Evolutionary conservation across 1,284 basidiomycete genomes (phyloP).

Genomic region (Nidula niveotomentosa): DNA sequence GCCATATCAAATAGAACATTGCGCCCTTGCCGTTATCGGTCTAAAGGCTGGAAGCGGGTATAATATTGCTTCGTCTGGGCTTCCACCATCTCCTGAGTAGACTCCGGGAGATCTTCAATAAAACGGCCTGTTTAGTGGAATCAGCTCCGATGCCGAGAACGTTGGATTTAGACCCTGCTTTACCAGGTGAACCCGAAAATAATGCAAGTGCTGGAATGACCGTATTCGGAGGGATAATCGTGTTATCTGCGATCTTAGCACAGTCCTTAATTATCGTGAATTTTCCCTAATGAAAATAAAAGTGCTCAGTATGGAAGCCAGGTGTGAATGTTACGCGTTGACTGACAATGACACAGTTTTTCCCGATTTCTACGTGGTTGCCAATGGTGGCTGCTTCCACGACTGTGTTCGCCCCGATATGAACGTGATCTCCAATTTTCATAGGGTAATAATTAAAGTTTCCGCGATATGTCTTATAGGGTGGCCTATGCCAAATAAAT

Average conservation of each 20-base stretch:
- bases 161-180: too few relatives aligned
- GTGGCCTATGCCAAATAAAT: slow-evolving; percentile 50
- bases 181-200: slow-evolving; percentile 91
- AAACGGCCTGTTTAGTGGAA: slow-evolving; percentile 59
- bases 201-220: slow-evolving; percentile 88
- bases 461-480: slow-evolving; percentile 88
- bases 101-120: slow-evolving; percentile 86
- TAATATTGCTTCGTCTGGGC: slow-evolving; percentile 71
- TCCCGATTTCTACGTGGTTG: slow-evolving; percentile 92
- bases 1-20: slow-evolving; percentile 3
- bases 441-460: slow-evolving; percentile 98
- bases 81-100: slow-evolving; percentile 83
- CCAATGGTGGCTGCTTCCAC: slow-evolving; percentile 96
- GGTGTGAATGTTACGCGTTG: too few relatives aligned
- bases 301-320: background rate
- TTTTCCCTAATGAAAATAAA: slow-evolving; percentile 69
- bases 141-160: slow-evolving; percentile 1
- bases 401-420: slow-evolving; percentile 85
- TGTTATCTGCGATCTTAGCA: slow-evolving; percentile 84
- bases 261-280: slow-evolving; percentile 98
- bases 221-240: slow-evolving; percentile 89
- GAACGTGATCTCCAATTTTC: slow-evolving; percentile 94
- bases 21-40: slow-evolving; percentile 13
- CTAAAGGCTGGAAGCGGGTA: slow-evolving; percentile 42
- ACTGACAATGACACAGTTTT: slow-evolving; percentile 90